Conservation (phyloP, 1,284 basidiomycete species). For the Mrakiaceae sp. region DNA sequence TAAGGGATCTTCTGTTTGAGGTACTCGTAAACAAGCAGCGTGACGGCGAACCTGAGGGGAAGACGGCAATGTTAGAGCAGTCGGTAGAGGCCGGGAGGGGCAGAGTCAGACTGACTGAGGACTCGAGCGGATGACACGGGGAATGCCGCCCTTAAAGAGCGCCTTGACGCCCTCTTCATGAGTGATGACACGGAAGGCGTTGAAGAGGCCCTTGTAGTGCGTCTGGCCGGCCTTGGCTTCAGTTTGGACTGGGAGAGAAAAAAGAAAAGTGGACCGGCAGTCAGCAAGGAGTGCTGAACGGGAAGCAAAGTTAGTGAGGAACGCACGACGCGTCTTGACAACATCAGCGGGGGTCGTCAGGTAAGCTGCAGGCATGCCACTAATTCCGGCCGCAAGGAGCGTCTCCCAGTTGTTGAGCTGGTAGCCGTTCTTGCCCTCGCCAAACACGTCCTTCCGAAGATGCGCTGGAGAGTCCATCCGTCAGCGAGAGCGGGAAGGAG, state of each 20-base stretch:
- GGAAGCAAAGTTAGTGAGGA: background rate
- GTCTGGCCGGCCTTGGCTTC: constrained; percentile 88
- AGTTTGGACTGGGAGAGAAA: constrained; percentile 55
- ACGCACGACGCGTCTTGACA: constrained; percentile 73
- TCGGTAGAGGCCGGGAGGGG: constrained; percentile 15
- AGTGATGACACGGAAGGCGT: constrained; percentile 87
- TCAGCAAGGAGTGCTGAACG: constrained; percentile 44
- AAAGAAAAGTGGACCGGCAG: background rate
- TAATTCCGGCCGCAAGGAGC: constrained; percentile 57
- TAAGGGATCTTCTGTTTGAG: constrained; percentile 38
- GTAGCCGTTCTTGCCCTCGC: constrained; percentile 92
- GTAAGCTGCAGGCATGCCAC: constrained; percentile 90
- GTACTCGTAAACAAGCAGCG: constrained; percentile 49
- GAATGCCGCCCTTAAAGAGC: constrained; percentile 90
- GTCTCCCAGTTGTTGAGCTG: constrained; percentile 85
- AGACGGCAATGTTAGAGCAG: too few species aligned
- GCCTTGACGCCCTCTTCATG: constrained; percentile 44
- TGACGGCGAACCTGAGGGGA: constrained; percentile 70
- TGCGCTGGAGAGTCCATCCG: constrained; percentile 28
- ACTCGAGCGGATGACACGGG: constrained; percentile 68
- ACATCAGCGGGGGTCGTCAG: constrained; percentile 66
- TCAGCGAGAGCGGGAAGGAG: background rate
- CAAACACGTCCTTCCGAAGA: constrained; percentile 75
- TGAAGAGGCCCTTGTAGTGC: constrained; percentile 77
- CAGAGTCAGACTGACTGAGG: constrained; percentile 27